These are phyloP conservation scores for Agroathelia rolfsii DNA, from an alignment of 1,284 basidiomycete genomes.

Conservation along the genomic window DNA sequence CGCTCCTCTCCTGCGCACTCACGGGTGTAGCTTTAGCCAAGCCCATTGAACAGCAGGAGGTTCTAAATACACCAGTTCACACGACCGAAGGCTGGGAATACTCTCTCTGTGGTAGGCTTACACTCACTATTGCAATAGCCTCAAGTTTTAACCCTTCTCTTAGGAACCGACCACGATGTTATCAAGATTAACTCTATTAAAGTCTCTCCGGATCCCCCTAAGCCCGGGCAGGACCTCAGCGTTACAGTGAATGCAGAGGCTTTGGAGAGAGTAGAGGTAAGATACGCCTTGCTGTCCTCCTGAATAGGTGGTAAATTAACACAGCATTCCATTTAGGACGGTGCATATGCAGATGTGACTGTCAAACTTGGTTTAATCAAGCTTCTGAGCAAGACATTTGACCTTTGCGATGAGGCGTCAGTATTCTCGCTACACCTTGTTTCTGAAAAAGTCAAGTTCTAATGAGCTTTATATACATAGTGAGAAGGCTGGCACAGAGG, in stretches of 20 bases:
- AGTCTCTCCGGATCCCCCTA: conserved; percentile 74
- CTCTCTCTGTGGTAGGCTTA: conserved; percentile 45
- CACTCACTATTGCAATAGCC: conserved; percentile 1
- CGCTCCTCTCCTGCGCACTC: conserved; percentile 26
- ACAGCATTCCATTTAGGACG: conserved; percentile 53
- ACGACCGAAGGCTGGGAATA: conserved; percentile 42
- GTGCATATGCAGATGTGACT: conserved; percentile 79
- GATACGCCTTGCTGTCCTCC: no score
- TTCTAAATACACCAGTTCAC: conserved; percentile 30
- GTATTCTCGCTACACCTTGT: no score
- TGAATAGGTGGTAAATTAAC: conserved; percentile 6
- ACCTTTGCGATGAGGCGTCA: conserved; percentile 89
- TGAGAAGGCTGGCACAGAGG: conserved; percentile 54
- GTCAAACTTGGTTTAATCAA: conserved; percentile 89
- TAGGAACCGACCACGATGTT: conserved; percentile 38
- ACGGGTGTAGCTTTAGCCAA: conserved; percentile 23
- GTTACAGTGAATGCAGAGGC: conserved; percentile 66
- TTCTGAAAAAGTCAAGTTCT: no score
- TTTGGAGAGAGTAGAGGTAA: conserved; percentile 53
- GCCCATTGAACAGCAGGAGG: conserved; percentile 28
- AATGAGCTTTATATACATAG: conserved; percentile 24
- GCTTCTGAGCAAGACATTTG: conserved; percentile 71
- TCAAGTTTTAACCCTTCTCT: no score
- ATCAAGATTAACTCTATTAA: conserved; percentile 57
- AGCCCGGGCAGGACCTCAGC: conserved; percentile 75